A percentile compares a stretch with the other conserved stretches of the same genome.
Conservation (phyloP, 176 grass and related monocot species). For the Phragmites australis region DNA sequence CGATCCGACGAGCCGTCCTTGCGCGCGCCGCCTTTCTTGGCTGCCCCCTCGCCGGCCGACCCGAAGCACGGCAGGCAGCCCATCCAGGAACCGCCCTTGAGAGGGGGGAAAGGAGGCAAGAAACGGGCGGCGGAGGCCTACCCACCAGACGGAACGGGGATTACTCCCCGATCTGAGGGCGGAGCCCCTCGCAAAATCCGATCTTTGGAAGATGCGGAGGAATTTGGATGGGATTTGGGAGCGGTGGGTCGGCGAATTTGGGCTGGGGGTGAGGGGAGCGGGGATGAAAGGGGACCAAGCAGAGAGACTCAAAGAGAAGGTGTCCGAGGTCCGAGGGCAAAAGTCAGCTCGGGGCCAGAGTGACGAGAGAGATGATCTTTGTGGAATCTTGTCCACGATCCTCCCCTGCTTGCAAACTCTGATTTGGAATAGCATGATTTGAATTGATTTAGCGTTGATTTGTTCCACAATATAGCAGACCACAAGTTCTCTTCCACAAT, state of each 20-base stretch:
- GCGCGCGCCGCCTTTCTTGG: slow-evolving; percentile 39
- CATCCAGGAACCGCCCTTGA: slow-evolving; percentile 53
- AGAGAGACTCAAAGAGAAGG: not conserved
- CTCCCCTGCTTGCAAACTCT: not conserved
- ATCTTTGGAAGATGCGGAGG: slow-evolving; percentile 27
- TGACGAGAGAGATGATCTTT: slow-evolving; percentile 1
- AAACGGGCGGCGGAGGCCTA: slow-evolving; percentile 34
- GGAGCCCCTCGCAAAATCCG: slow-evolving; percentile 39
- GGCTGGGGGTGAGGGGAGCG: slow-evolving; percentile 6
- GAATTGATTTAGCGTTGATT: too few species aligned
- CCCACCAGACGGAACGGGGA: slow-evolving; percentile 48
- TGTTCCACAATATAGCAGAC: too few species aligned
- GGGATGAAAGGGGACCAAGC: slow-evolving; percentile 11
- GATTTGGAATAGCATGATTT: too few species aligned
- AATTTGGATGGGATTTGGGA: slow-evolving; percentile 46
- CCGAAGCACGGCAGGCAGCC: slow-evolving; percentile 83
- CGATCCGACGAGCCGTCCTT: slow-evolving; percentile 54
- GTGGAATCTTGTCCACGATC: not conserved
- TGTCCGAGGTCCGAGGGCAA: slow-evolving; percentile 31
- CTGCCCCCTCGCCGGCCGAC: slow-evolving; percentile 56
- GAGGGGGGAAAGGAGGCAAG: not conserved
- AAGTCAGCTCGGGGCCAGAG: slow-evolving; percentile 58
- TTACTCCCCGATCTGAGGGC: slow-evolving; percentile 53
- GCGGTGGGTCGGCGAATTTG: slow-evolving; percentile 44
- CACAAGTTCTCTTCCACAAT: too few species aligned